Percentiles rank a stretch among this genome's conserved stretches.
phyloP scores from a whole-genome alignment of 306 rosid genomes.

The Castanea sativa region DNA sequence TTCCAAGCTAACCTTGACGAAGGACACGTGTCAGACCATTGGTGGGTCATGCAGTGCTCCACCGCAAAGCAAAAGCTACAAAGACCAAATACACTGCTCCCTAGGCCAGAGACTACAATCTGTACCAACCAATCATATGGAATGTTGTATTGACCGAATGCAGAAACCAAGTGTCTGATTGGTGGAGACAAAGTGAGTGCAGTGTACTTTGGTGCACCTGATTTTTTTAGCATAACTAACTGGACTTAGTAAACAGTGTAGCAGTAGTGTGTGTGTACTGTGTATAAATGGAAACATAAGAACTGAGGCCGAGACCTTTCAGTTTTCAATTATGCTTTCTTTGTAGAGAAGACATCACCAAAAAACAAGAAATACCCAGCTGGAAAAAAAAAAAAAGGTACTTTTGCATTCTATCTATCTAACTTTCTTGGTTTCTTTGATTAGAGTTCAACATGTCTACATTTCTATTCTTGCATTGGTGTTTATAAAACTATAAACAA shows the following conservation, averaged over 20 bases:
- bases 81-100: not conserved
- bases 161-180: not conserved
- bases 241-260: not conserved
- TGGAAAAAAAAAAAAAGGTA: not conserved
- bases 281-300: not conserved
- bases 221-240: not conserved
- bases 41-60: not conserved
- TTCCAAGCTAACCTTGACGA: not conserved
- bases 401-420: not conserved
- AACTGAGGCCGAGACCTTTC: not conserved
- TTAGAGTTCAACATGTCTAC: not conserved
- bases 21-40: not conserved
- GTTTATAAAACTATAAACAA: not conserved
- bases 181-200: not conserved
- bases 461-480: not conserved
- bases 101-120: not conserved
- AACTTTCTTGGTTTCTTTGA: not conserved
- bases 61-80: not conserved
- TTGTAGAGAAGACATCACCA: not conserved
- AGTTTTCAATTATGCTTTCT: not conserved
- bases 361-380: too few species aligned
- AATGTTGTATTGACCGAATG: too few species aligned
- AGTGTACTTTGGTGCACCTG: not conserved
- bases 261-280: not conserved
- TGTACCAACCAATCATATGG: not conserved